These are phyloP conservation scores for Aspergillus sp. DNA, from an alignment of 2,329 filamentous ascomycete species.

Conservation along the genomic window DNA sequence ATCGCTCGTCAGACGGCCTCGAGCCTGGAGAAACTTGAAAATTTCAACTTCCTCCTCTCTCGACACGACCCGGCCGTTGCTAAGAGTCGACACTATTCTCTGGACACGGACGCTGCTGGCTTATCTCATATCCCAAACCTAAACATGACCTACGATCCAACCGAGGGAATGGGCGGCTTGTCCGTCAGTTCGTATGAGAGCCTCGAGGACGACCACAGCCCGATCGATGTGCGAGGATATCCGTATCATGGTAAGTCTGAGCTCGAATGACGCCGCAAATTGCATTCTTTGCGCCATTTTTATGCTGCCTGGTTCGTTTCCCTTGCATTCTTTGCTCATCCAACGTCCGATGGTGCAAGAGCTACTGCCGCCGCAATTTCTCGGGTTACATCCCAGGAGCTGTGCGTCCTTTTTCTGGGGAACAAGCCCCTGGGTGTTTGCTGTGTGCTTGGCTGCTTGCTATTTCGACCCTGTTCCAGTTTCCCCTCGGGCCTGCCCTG, in stretches of 20 bases:
- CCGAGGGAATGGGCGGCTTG: constrained; percentile 41
- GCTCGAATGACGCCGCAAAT: constrained; percentile 25
- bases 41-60: constrained; percentile 38
- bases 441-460: background rate
- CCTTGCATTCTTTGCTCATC: constrained; percentile 16
- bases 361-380: constrained; percentile 5
- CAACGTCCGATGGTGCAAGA: constrained; percentile 14
- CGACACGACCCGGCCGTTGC: constrained; percentile 32
- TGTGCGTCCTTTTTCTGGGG: constrained; percentile 10
- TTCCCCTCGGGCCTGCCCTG: background rate
- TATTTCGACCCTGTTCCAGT: background rate
- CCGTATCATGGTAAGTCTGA: constrained; percentile 41
- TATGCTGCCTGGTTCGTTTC: constrained; percentile 28
- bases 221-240: constrained; percentile 40
- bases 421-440: constrained; percentile 7
- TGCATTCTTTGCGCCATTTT: constrained; percentile 37
- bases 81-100: constrained; percentile 39
- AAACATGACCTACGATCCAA: constrained; percentile 42
- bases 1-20: constrained; percentile 27
- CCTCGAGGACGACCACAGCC: constrained; percentile 40
- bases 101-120: constrained; percentile 35
- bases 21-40: constrained; percentile 35
- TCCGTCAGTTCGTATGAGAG: constrained; percentile 45
- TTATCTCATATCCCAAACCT: constrained; percentile 32
- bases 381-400: constrained; percentile 10